Base-by-base conservation (phyloP, 2,329 filamentous ascomycete species). In the Gaeumannomyces tritici region DNA sequence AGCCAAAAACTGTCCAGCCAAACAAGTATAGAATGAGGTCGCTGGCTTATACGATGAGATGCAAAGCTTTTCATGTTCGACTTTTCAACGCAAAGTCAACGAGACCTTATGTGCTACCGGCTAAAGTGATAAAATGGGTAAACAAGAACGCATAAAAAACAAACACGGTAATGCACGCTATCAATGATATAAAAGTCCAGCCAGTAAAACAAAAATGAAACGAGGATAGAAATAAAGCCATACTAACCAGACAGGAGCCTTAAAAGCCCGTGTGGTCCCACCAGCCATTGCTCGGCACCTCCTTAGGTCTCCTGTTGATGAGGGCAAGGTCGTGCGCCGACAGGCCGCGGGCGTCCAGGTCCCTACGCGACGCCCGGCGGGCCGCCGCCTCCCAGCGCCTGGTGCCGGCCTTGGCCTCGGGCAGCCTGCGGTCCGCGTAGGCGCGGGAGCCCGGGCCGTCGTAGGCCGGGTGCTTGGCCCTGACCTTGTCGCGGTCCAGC, bases 401-500 rank as follows among this genome's bases (percentile, higher is more conserved):
- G n/a, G n/a, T n/a, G 28, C 12, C 24, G 12, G n/a, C 13, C 59
- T 21, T 8, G 31, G 18, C 26, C 27, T 26, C 29, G 26, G 26
- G 59, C 51, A 55, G 33, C 24, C 59, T 62, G 13, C 42, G 42
- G n/a, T 62, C 42, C 11, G 42, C 28, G 57, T 59, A 55, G 18
- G 24, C 26, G 26, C 29, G 47, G 21, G 61, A 58, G 7, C 61
- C 61, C 8, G 61, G 56, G 55, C 61, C 61, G 27, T 59, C 57
- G 42, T 62, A 62, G 27, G 42, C 33, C n/a, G 61, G 26, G 27
- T 47, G 42, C 57, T 33, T n/a, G 33, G 61, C 59, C 9, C 18
- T 11, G n/a, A 61, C 60, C 60, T 42, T 56, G 21, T 51, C 60
- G n/a, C 60, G 55, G 51, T 61, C 60, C 26, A 61, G 54, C 29